These are phyloP conservation scores for Syzygium aqueum DNA, from an alignment of 345 rosid species.

Conservation along the genomic window DNA sequence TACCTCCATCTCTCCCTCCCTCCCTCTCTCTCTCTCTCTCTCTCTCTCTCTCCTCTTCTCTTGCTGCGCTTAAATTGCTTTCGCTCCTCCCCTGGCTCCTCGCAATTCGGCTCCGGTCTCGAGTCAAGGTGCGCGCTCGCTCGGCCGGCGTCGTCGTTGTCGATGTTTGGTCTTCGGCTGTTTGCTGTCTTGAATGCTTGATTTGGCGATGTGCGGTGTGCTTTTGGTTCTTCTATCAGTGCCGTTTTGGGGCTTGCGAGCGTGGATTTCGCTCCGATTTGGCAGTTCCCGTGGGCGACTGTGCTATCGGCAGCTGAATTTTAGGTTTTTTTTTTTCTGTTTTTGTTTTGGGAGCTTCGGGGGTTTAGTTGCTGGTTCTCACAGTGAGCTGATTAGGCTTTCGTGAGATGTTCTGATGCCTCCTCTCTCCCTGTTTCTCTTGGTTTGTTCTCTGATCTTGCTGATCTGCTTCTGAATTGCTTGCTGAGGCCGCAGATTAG, in stretches of 20 bases:
- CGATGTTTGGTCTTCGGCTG: neutral
- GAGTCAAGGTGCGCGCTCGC: neutral
- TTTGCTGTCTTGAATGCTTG: neutral
- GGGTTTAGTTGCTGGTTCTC: neutral
- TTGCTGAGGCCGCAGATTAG: neutral
- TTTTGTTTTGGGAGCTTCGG: neutral
- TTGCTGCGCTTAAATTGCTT: neutral
- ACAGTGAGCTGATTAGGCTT: slow-evolving; percentile 5
- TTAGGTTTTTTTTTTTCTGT: neutral
- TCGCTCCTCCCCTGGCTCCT: neutral
- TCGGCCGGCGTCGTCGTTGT: neutral
- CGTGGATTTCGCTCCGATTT: neutral
- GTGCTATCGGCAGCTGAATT: neutral
- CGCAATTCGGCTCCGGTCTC: neutral
- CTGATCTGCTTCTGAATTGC: neutral
- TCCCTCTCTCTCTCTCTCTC: neutral
- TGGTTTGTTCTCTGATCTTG: neutral
- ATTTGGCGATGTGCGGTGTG: neutral
- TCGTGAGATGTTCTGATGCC: neutral
- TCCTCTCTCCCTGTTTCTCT: neutral
- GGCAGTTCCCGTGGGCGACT: neutral
- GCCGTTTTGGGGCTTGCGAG: neutral
- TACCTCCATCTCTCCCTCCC: neutral
- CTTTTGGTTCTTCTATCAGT: neutral
- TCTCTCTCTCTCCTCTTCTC: neutral